Evolutionary conservation across 1,284 basidiomycete species (phyloP), one percentile per base, ranked within the genome.

Genomic region (Gymnopus androsaceus): DNA sequence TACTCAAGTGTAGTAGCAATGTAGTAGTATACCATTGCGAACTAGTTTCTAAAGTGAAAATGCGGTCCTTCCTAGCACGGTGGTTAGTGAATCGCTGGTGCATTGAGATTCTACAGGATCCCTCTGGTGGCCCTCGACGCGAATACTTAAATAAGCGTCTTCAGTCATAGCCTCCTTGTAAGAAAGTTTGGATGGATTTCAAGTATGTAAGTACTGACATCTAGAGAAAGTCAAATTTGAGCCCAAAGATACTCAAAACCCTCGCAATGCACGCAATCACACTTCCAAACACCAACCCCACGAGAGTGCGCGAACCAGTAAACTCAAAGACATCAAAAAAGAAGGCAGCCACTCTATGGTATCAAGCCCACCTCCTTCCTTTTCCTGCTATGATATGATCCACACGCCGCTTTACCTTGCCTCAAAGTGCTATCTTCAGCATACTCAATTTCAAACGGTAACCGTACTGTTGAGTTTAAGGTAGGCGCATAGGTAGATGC

Each of bases 401-500:
- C 52, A 25, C 57, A 55, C 2, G 38, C 12, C 11, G 37, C 36
- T 19, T 42, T 47, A 1, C 46, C 47, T 48, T 30, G 31, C 9
- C 28, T 25, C 28, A 36, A 25, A 5, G 27, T 27, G 19, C 45
- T 44, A 37, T 52, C 56, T 11, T 60, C 59, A n/a, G 52, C 48
- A 38, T 49, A 53, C 49, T 55, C 41, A 7, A 60, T 54, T 14
- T 55, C 36, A 33, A 55, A 60, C 11, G 59, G 59, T 33, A 60
- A n/a, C 23, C 21, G 38, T 15, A 57, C 46, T 25, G n/a, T 28
- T 14, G 53, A 12, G 31, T 47, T 44, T 19, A 51, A 27, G 9
- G 44, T 37, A 30, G 58, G 54, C 1, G 55, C 58, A 44, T 54
- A 57, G 27, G 36, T 31, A 7, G 59, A 56, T 11, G 72, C 80